Conservation (phyloP, 148 eudicot species). For the Dianthus caryophyllus region DNA sequence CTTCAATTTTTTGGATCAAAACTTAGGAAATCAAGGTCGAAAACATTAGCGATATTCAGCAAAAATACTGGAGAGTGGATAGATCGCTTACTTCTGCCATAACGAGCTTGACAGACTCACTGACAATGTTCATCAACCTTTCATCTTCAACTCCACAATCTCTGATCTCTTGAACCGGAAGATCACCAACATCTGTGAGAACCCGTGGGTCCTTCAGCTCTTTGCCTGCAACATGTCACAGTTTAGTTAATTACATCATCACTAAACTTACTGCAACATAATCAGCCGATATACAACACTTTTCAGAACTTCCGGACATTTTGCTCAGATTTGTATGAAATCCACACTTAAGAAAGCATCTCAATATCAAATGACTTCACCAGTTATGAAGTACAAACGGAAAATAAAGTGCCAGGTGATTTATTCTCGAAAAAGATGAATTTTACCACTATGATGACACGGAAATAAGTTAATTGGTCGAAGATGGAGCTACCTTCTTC, state of each 20-base stretch:
- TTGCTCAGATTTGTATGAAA: neutral
- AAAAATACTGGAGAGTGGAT: neutral
- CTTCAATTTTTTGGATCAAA: too few relatives aligned
- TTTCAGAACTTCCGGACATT: neutral
- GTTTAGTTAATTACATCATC: conserved; percentile 1
- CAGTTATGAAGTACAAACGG: conserved; percentile 1
- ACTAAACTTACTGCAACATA: neutral
- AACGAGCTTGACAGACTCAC: conserved; percentile 86
- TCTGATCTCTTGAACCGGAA: conserved; percentile 93
- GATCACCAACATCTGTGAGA: conserved; percentile 91
- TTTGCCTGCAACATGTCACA: conserved; percentile 55
- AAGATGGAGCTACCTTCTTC: conserved; percentile 55
- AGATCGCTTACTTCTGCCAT: conserved; percentile 74
- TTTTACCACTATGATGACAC: neutral
- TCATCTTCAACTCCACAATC: conserved; percentile 93
- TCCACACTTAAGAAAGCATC: too few relatives aligned
- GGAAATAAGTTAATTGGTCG: neutral
- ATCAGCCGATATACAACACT: neutral
- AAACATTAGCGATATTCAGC: conserved; percentile 2
- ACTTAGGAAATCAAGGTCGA: neutral
- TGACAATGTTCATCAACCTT: conserved; percentile 69
- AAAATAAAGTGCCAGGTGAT: neutral
- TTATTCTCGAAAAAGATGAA: neutral
- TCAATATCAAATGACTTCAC: neutral
- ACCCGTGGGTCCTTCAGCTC: conserved; percentile 76